Conservation (phyloP, 2,329 filamentous ascomycete genomes). For the Neonectria ditissima region DNA sequence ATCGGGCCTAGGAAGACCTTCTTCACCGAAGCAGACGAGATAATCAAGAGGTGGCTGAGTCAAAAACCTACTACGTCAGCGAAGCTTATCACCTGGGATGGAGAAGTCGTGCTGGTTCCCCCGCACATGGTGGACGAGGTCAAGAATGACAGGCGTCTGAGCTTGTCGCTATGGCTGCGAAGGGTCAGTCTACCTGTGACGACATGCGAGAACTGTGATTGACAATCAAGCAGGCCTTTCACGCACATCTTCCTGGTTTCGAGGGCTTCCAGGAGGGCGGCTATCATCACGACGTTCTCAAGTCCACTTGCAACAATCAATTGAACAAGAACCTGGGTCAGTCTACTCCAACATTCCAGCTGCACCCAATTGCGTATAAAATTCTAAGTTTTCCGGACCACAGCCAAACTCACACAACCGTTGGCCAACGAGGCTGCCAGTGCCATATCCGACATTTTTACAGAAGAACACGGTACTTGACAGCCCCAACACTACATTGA, state of each 20-base stretch:
- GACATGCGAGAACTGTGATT: not conserved
- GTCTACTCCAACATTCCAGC: not conserved
- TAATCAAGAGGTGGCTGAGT: slow-evolving; percentile 1
- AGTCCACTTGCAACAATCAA: slow-evolving; percentile 18
- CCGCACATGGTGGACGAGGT: slow-evolving; percentile 21
- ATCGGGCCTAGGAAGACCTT: not conserved
- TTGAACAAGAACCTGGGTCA: slow-evolving; percentile 18
- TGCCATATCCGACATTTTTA: not conserved
- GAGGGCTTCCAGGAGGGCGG: slow-evolving; percentile 19
- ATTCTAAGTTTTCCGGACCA: not conserved
- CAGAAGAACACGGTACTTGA: not conserved
- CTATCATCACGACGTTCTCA: slow-evolving; percentile 16
- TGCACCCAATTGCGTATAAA: no score
- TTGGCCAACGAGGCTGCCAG: not conserved
- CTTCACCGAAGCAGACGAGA: not conserved
- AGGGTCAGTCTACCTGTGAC: not conserved
- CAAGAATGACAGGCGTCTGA: slow-evolving; percentile 16
- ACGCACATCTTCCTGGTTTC: slow-evolving; percentile 7
- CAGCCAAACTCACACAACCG: not conserved
- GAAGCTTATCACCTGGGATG: slow-evolving; percentile 14
- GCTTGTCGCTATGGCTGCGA: slow-evolving; percentile 3
- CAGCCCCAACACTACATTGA: not conserved
- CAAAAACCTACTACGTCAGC: not conserved
- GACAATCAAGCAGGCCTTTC: not conserved
- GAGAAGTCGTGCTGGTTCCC: slow-evolving; percentile 12